Percentiles rank a stretch among this genome's conserved stretches.
These are phyloP conservation scores for Fistulifera pelliculosa DNA, from an alignment of 108 stramenopile genomes.

Conservation along the genomic window DNA sequence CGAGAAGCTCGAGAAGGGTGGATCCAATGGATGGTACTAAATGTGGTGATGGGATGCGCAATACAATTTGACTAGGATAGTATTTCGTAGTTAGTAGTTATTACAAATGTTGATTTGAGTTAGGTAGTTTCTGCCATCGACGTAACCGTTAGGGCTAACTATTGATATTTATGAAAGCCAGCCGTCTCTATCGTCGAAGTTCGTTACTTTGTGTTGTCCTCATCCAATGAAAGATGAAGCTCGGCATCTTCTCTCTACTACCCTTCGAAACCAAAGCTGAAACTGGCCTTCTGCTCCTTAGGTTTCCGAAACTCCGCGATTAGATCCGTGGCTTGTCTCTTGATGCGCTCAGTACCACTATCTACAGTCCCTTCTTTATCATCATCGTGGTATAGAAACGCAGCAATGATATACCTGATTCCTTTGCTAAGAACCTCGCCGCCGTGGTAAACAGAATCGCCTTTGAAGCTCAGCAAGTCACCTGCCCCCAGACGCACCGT, in stretches of 20 bases:
- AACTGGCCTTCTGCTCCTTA: not conserved
- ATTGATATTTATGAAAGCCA: no score
- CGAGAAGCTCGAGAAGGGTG: conserved; percentile 76
- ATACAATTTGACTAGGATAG: no score
- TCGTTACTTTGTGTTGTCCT: no score
- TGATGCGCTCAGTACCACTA: not conserved
- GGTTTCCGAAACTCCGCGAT: not conserved
- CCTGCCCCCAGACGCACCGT: conserved; percentile 4
- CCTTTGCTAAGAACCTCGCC: conserved; percentile 28
- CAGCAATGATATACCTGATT: conserved; percentile 30
- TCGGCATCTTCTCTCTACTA: no score
- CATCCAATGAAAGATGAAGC: no score
- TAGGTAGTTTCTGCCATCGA: no score
- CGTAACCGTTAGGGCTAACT: no score
- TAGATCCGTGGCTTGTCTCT: not conserved
- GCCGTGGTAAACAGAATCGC: conserved; percentile 30
- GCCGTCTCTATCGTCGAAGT: no score
- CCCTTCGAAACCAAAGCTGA: not conserved
- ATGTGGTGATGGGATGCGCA: no score
- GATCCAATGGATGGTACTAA: conserved; percentile 1
- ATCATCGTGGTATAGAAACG: conserved; percentile 32
- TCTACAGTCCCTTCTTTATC: not conserved
- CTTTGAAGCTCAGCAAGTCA: conserved; percentile 28
- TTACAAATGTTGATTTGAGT: no score
- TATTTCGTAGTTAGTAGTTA: no score